Percentiles rank a stretch among this genome's conserved stretches.
These are phyloP conservation scores for Sclerotinia spermophila DNA, from an alignment of 2,329 filamentous ascomycete species.

Conservation along the genomic window DNA sequence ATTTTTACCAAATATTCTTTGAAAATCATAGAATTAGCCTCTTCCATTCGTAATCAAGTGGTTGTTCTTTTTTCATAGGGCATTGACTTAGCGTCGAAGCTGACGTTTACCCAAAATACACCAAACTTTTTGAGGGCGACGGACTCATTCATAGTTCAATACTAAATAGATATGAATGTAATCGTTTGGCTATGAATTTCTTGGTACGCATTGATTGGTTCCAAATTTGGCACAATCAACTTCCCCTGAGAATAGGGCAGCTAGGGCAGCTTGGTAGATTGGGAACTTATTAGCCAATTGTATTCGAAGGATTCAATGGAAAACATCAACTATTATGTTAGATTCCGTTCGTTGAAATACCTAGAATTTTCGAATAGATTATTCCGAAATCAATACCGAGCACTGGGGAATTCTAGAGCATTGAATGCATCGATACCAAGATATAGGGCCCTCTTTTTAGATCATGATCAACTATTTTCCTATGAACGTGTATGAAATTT, in stretches of 20 bases:
- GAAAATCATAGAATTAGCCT: background rate
- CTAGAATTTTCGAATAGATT: background rate
- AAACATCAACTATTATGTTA: background rate
- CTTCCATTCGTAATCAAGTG: background rate
- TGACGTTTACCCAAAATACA: background rate
- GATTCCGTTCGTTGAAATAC: background rate
- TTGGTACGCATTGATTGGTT: background rate
- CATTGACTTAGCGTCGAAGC: background rate
- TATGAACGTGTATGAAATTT: background rate
- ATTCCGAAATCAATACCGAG: background rate
- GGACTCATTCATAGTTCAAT: background rate
- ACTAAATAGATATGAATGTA: background rate
- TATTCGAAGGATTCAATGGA: background rate
- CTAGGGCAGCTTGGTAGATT: background rate
- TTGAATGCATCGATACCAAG: background rate
- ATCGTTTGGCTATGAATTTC: background rate
- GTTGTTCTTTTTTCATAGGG: background rate
- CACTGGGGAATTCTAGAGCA: background rate
- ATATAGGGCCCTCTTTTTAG: background rate
- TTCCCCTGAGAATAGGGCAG: constrained; percentile 4
- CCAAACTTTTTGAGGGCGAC: background rate
- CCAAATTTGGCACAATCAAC: background rate
- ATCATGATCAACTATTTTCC: background rate
- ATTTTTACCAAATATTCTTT: background rate
- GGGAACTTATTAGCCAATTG: background rate